A percentile compares a stretch with the other conserved stretches of the same genome.
These are phyloP conservation scores for Rhynchosporium secalis DNA, from an alignment of 2,329 filamentous ascomycete genomes.

Conservation along the genomic window DNA sequence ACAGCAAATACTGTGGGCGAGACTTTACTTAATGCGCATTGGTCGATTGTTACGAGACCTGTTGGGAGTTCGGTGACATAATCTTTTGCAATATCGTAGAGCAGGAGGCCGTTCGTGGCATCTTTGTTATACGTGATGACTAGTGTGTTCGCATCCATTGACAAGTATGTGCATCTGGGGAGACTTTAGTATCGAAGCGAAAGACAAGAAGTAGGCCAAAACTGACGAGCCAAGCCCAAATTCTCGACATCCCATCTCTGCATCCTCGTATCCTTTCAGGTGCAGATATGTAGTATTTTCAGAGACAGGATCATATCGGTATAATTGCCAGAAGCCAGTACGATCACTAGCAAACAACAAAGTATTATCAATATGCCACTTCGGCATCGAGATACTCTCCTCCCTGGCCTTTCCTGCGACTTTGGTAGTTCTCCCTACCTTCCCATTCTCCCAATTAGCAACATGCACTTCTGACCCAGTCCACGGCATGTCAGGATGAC, in stretches of 20 bases:
- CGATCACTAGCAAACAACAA: conserved; percentile 51
- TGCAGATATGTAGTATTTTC: conserved; percentile 38
- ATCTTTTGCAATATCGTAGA: conserved; percentile 43
- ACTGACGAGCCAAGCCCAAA: conserved; percentile 28
- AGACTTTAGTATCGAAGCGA: conserved; percentile 30
- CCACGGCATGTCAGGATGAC: conserved; percentile 55
- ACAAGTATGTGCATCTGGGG: conserved; percentile 44
- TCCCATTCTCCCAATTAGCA: conserved; percentile 45
- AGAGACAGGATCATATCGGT: conserved; percentile 40
- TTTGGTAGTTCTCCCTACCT: conserved; percentile 38
- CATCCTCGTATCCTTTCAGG: conserved; percentile 44
- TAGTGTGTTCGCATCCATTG: conserved; percentile 42
- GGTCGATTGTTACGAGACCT: conserved; percentile 40
- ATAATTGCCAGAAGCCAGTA: conserved; percentile 50
- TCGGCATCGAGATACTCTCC: conserved; percentile 50
- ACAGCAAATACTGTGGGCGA: conserved; percentile 43
- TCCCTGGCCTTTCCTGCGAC: conserved; percentile 45
- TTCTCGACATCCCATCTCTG: conserved; percentile 42
- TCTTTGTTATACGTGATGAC: conserved; percentile 39
- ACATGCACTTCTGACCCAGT: conserved; percentile 47
- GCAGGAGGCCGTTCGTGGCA: conserved; percentile 42
- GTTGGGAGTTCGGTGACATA: conserved; percentile 40
- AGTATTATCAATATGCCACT: conserved; percentile 51
- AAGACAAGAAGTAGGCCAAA: neutral
- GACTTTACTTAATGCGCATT: conserved; percentile 42